Evolutionary conservation across 2,329 filamentous ascomycete genomes (phyloP).

Genomic region (Colletotrichum limetticola): DNA sequence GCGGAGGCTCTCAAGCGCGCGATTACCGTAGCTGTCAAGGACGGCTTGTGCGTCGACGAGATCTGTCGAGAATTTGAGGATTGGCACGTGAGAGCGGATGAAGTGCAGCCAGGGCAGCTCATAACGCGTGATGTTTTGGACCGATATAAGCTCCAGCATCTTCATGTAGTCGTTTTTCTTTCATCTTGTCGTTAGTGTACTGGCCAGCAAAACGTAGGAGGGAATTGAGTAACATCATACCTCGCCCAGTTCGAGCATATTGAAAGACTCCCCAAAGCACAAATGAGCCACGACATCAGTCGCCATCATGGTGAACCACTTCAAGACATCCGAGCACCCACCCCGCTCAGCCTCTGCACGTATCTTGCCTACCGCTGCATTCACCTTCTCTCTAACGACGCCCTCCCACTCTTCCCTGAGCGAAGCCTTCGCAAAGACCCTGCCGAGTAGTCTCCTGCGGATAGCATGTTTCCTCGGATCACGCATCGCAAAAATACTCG

Average conservation of each 20-base stretch:
- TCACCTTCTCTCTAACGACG: slow-evolving; percentile 48
- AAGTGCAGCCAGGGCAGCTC: slow-evolving; percentile 8
- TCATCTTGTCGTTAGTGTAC: neutral
- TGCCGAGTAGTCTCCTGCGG: slow-evolving; percentile 52
- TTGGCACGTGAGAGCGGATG: neutral
- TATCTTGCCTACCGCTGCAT: slow-evolving; percentile 55
- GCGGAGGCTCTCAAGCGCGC: slow-evolving; percentile 4
- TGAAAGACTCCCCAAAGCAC: slow-evolving; percentile 65
- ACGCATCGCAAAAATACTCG: slow-evolving; percentile 20
- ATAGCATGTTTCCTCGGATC: slow-evolving; percentile 18
- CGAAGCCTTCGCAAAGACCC: slow-evolving; percentile 50
- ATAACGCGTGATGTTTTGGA: slow-evolving; percentile 16
- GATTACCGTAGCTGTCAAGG: neutral
- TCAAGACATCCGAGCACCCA: slow-evolving; percentile 55
- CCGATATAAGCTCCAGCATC: slow-evolving; percentile 8
- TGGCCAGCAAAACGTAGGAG: too few species aligned
- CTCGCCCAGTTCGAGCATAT: slow-evolving; percentile 54
- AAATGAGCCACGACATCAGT: slow-evolving; percentile 66
- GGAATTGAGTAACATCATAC: neutral
- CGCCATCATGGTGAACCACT: slow-evolving; percentile 65
- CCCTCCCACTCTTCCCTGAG: slow-evolving; percentile 44
- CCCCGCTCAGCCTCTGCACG: slow-evolving; percentile 51
- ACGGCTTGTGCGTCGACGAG: slow-evolving; percentile 1
- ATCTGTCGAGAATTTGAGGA: neutral
- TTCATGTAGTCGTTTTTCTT: slow-evolving; percentile 25